phyloP scores from a whole-genome alignment of 106 monocot species.

The Narthecium ossifragum region DNA sequence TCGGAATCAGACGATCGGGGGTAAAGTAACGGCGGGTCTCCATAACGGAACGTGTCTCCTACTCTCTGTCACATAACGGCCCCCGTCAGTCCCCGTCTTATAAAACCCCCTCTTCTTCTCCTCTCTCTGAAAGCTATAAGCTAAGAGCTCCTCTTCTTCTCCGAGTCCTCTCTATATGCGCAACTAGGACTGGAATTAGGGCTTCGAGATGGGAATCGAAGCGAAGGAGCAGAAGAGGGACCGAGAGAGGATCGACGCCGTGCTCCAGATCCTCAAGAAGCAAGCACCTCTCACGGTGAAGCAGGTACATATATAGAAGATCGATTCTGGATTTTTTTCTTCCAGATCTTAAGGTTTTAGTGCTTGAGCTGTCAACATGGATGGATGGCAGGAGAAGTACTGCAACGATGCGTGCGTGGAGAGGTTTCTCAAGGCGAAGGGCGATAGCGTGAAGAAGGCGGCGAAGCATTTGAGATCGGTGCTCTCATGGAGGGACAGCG shows the following conservation, averaged over 20 bases:
- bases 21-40: neutral
- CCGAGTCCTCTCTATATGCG: too few species aligned
- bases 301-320: conserved; percentile 24
- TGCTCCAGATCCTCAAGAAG: conserved; percentile 28
- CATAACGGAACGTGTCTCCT: neutral
- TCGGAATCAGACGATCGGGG: neutral
- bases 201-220: conserved; percentile 10
- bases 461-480: conserved; percentile 77
- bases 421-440: conserved; percentile 62
- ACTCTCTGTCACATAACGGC: neutral
- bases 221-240: conserved; percentile 13
- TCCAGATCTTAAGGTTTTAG: neutral
- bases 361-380: neutral
- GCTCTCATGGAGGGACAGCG: conserved; percentile 81
- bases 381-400: conserved; percentile 65
- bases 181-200: too few species aligned
- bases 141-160: neutral
- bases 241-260: conserved; percentile 21
- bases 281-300: conserved; percentile 34
- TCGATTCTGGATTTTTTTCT: neutral
- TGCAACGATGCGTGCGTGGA: conserved; percentile 84
- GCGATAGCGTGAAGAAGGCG: conserved; percentile 83
- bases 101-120: neutral
- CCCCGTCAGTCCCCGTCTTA: neutral
- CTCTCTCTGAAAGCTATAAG: neutral